phyloP scores from a whole-genome alignment of 2,329 filamentous ascomycete species.

The Exophiala xenobiotica region DNA sequence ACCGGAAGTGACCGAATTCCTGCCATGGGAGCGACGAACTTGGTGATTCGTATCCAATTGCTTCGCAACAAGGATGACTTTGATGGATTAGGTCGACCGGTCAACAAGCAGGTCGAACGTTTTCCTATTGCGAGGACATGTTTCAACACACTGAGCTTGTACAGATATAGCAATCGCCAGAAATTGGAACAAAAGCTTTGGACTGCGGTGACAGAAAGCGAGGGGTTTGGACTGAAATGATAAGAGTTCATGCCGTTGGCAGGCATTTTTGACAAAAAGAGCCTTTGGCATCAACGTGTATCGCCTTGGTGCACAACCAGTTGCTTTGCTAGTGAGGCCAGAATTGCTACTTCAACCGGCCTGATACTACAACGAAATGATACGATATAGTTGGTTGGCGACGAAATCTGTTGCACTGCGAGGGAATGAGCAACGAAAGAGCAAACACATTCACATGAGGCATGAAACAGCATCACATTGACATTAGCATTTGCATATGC shows the following conservation, averaged over 20 bases:
- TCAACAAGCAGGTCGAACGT: constrained; percentile 58
- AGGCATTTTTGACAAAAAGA: too few species aligned
- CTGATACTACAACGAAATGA: too few species aligned
- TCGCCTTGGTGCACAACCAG: too few species aligned
- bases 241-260: neutral
- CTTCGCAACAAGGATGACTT: constrained; percentile 23
- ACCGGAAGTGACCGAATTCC: constrained; percentile 89
- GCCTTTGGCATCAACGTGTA: too few species aligned
- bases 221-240: constrained; percentile 87
- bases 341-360: neutral
- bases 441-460: too few species aligned
- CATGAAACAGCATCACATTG: too few species aligned
- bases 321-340: too few species aligned
- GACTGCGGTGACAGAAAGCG: constrained; percentile 83
- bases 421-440: too few species aligned
- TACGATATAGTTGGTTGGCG: too few species aligned
- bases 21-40: constrained; percentile 77
- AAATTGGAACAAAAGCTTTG: constrained; percentile 72
- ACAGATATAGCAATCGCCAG: constrained; percentile 65
- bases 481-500: too few species aligned
- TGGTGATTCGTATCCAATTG: constrained; percentile 58
- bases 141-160: constrained; percentile 81
- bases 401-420: too few species aligned
- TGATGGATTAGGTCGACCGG: constrained; percentile 10
- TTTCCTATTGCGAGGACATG: constrained; percentile 87